Base-by-base conservation (phyloP, 805 yeast genomes). In the Torulaspora quercuum region DNA sequence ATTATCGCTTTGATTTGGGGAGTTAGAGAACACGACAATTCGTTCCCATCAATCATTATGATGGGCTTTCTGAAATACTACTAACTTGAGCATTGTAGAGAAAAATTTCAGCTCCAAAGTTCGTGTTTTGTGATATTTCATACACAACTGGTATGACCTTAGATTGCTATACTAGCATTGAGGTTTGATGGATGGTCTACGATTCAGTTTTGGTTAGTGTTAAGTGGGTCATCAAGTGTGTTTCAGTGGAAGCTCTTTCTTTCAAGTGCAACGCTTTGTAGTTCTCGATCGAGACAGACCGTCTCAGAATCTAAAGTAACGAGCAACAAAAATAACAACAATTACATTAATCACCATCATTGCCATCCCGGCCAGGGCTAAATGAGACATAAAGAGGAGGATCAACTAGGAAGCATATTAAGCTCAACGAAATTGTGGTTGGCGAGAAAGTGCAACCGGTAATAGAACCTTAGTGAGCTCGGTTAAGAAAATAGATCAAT, bases 361-460 rank as follows among this genome's bases (percentile, higher is more conserved):
- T 33, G 64, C 97, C 97, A 90, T 16, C 95, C 95, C 29, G 81
- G 73, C 79, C 87, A 88, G 36, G 76, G n/a, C 72, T 37, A 90
- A 63, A 53, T 78, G 77, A 2, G 89, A 84, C 1, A 80, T 72
- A 51, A 90, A 90, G 33, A 90, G 59, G 25, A 89, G 59, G 24
- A 89, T 74, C 97, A 3, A 86, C 86, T 41, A 89, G 64, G 46
- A 90, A 84, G 5, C 89, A 80, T 34, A 90, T 66, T 32, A 89
- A 61, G 1, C 84, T 67, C 25, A 82, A 67, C 39, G 89, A 53
- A 49, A 88, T 86, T 0, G 87, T 69, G 2, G 87, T 78, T 27
- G 84, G 56, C 1, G 87, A 71, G 60, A 82, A 67, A 80, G 48
- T 23, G 82, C 68, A 48, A 78, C 59, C 12, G 72, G 49, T 38